Evolutionary conservation across 192 early-diverging fungal species (phyloP).

Genomic region (Coemansia sp.): DNA sequence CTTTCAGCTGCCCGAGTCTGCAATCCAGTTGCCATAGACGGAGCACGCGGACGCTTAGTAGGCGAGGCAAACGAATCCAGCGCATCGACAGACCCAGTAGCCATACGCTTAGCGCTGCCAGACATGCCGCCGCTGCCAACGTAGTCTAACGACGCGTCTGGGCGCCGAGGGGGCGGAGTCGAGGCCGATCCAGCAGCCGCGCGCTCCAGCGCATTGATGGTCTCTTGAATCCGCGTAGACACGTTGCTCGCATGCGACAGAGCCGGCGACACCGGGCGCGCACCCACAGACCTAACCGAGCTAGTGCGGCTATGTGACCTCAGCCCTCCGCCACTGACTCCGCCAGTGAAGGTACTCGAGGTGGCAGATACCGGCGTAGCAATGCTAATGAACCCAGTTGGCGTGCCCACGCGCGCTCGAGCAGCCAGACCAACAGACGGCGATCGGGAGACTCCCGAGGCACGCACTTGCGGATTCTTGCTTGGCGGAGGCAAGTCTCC

Average conservation of each 20-base stretch:
- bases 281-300: constrained; percentile 1
- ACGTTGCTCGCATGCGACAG: constrained; percentile 39
- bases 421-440: neutral
- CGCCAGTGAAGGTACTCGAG: neutral
- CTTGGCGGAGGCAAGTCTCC: neutral
- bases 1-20: neutral
- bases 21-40: constrained; percentile 3
- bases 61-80: constrained; percentile 27
- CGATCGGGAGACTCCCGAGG: neutral
- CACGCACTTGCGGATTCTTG: too few relatives aligned
- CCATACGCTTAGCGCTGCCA: constrained; percentile 30
- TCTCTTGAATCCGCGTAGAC: constrained; percentile 34
- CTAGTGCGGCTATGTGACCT: constrained; percentile 20
- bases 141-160: neutral
- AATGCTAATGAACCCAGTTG: constrained; percentile 44
- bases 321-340: neutral
- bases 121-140: constrained; percentile 14
- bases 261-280: constrained; percentile 39
- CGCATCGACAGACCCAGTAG: neutral
- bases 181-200: neutral
- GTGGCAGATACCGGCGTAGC: constrained; percentile 12
- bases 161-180: neutral
- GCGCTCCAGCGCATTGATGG: constrained; percentile 37
- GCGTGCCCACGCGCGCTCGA: constrained; percentile 24
- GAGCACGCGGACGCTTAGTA: constrained; percentile 38